Evolutionary conservation across 768 basidiomycete species (phyloP).

Genomic region (Podaxis carcinomalis): DNA sequence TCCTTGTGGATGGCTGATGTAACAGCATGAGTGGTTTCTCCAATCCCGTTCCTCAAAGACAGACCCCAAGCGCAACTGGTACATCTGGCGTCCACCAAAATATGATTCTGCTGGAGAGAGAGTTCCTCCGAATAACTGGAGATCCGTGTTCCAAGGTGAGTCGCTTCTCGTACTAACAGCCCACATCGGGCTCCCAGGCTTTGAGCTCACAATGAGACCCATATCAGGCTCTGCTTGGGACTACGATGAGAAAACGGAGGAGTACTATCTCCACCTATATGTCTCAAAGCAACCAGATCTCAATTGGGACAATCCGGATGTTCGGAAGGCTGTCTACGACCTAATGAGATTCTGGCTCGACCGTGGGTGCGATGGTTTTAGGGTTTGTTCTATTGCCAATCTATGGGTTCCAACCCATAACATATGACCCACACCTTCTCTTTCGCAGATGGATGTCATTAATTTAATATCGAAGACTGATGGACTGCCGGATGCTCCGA

Average conservation of each 20-base stretch:
- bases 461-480: conserved; percentile 61
- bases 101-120: conserved; percentile 48
- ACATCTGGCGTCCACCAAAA: conserved; percentile 65
- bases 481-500: conserved; percentile 63
- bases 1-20: not conserved
- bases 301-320: conserved; percentile 70
- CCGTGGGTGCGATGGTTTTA: conserved; percentile 71
- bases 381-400: conserved; percentile 36
- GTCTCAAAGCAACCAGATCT: conserved; percentile 67
- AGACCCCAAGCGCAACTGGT: conserved; percentile 70
- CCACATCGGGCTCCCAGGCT: not conserved
- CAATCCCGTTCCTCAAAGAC: conserved; percentile 47
- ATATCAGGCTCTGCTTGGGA: conserved; percentile 64
- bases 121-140: conserved; percentile 73
- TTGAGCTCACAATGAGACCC: not conserved
- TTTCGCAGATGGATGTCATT: conserved; percentile 61
- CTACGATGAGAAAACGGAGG: conserved; percentile 56
- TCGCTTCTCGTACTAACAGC: not conserved
- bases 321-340: conserved; percentile 55
- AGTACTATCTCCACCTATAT: conserved; percentile 74
- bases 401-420: not conserved
- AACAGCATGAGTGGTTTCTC: conserved; percentile 69
- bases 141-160: conserved; percentile 58
- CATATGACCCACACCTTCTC: not conserved
- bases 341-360: conserved; percentile 74